phyloP scores from a whole-genome alignment of 768 basidiomycete species.

The Daedaleopsis nitida region DNA sequence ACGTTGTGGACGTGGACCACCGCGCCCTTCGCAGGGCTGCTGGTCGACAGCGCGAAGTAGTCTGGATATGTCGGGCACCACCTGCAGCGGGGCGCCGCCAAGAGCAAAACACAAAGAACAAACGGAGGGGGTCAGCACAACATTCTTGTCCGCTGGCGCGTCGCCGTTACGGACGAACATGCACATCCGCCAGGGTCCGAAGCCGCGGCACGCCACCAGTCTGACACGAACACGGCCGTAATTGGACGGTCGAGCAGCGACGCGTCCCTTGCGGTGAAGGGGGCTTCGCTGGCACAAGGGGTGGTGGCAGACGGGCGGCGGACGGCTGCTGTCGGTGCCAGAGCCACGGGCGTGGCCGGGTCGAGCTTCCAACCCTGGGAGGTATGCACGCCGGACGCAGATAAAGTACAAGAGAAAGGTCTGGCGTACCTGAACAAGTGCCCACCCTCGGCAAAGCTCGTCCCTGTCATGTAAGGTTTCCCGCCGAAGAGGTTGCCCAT shows the following conservation, averaged over 20 bases:
- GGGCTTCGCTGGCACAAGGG: too few species aligned
- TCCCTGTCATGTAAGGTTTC: slow-evolving; percentile 63
- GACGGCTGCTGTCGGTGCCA: not conserved
- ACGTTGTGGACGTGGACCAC: slow-evolving; percentile 70
- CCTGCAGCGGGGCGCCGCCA: slow-evolving; percentile 41
- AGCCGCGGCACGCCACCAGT: not conserved
- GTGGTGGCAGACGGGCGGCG: not conserved
- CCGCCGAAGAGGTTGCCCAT: slow-evolving; percentile 71
- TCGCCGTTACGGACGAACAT: not conserved
- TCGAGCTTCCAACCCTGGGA: not conserved
- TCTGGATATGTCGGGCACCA: slow-evolving; percentile 80
- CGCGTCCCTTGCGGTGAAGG: not conserved
- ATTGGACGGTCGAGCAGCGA: not conserved
- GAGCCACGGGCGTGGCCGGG: not conserved
- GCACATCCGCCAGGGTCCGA: not conserved
- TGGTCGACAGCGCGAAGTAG: slow-evolving; percentile 75
- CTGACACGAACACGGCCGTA: not conserved
- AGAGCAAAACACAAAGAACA: not conserved
- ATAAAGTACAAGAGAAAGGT: not conserved
- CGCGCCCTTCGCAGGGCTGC: slow-evolving; percentile 61
- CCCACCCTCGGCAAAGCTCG: slow-evolving; percentile 67
- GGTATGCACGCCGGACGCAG: not conserved
- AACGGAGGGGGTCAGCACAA: not conserved
- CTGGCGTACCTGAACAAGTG: slow-evolving; percentile 62
- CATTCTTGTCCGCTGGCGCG: too few species aligned